These are phyloP conservation scores for Lactarius pseudohatsudake DNA, from an alignment of 768 basidiomycete species.

Conservation along the genomic window DNA sequence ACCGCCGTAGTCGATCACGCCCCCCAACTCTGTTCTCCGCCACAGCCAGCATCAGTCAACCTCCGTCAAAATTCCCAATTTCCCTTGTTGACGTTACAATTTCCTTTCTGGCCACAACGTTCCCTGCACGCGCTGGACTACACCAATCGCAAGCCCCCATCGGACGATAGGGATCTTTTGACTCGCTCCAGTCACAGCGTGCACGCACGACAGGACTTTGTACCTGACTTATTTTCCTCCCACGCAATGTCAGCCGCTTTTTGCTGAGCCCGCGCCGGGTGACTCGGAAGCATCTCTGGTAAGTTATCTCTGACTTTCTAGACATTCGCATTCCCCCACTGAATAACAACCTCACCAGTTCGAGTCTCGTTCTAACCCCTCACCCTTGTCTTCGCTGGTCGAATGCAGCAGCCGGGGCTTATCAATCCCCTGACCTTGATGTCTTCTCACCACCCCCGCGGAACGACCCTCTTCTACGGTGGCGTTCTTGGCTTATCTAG, in stretches of 20 bases:
- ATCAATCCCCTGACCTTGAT: not conserved
- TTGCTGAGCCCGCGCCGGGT: not conserved
- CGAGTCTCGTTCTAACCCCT: not conserved
- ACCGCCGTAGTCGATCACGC: constrained; percentile 5
- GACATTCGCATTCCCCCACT: not conserved
- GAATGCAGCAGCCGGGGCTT: not conserved
- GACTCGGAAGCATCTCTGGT: not conserved
- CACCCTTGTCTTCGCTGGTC: constrained; percentile 14
- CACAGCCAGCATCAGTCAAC: not conserved
- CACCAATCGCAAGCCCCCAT: not conserved
- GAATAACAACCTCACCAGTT: not conserved
- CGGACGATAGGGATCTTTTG: constrained; percentile 5
- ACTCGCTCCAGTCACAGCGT: not conserved
- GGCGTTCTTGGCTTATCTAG: not conserved
- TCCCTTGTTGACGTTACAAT: not conserved
- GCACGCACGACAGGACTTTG: not conserved
- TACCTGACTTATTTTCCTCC: not conserved
- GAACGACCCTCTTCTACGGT: not conserved
- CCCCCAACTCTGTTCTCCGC: not conserved
- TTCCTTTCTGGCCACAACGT: not conserved
- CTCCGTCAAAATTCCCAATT: not conserved
- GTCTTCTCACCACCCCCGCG: not conserved
- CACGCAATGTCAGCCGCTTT: not conserved
- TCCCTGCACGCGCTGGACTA: not conserved
- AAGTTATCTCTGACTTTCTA: constrained; percentile 20